Conservation (phyloP, 306 rosid genomes). For the Cucurbita ficifolia region DNA sequence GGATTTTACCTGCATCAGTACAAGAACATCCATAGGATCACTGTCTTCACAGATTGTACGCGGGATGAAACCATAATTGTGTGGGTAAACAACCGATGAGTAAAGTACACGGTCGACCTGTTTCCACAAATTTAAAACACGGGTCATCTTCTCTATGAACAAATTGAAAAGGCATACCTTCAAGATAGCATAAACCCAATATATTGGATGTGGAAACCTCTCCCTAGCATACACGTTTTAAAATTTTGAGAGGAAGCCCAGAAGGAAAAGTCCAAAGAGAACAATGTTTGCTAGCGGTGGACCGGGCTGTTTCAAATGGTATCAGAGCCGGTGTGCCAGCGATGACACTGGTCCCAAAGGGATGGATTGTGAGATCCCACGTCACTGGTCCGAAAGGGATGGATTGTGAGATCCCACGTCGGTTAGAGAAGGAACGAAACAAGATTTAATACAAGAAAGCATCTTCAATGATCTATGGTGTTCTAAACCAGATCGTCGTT, state of each 20-base stretch:
- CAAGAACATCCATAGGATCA: conserved; percentile 89
- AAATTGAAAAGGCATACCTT: neutral
- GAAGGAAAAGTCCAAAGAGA: too few species aligned
- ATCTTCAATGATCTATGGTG: neutral
- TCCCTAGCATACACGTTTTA: too few species aligned
- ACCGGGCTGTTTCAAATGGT: too few species aligned
- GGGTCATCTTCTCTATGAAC: conserved; percentile 9
- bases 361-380: too few species aligned
- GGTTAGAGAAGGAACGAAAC: too few species aligned
- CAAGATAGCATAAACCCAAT: neutral
- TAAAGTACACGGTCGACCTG: conserved; percentile 94
- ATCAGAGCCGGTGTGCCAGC: too few species aligned
- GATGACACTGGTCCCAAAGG: too few species aligned
- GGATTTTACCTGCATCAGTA: conserved; percentile 79
- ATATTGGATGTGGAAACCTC: too few species aligned
- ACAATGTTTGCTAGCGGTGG: too few species aligned
- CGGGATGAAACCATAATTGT: conserved; percentile 95
- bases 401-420: too few species aligned
- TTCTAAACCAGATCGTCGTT: neutral
- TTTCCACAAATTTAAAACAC: conserved; percentile 11
- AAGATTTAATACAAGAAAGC: neutral
- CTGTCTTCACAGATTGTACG: conserved; percentile 93
- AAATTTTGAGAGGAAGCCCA: too few species aligned
- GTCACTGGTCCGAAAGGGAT: too few species aligned
- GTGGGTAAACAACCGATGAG: conserved; percentile 96